Percentiles rank a stretch among this genome's conserved stretches.
Evolutionary conservation across 163 green algal species (phyloP).

Genomic region (Chlamydomonas reinhardtii): DNA sequence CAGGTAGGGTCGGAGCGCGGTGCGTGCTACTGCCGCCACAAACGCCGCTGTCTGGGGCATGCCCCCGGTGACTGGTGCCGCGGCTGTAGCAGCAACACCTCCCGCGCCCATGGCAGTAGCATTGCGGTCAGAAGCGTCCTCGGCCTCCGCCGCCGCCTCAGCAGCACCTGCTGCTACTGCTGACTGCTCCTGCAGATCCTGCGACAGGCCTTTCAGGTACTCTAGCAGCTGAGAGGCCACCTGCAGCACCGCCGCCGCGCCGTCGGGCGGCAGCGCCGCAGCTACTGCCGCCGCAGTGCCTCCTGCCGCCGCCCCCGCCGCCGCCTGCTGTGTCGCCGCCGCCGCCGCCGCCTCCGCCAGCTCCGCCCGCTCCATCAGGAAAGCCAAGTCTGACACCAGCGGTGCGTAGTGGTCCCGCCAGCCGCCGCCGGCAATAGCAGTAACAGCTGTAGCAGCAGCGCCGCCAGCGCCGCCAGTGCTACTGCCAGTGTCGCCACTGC

Average conservation of each 20-base stretch:
- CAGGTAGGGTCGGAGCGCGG: not conserved
- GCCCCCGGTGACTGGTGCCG: no score
- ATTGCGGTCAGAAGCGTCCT: no score
- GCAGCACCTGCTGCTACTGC: not conserved
- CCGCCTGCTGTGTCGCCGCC: not conserved
- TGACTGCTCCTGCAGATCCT: not conserved
- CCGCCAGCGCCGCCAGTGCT: no score
- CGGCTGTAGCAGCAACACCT: no score
- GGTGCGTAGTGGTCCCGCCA: slow-evolving; percentile 30
- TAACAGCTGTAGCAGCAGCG: no score
- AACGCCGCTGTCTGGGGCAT: not conserved
- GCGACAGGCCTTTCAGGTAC: not conserved
- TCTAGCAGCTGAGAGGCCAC: slow-evolving; percentile 1
- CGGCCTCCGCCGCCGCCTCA: no score
- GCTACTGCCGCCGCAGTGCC: not conserved
- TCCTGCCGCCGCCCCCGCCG: not conserved
- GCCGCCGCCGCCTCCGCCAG: slow-evolving; percentile 1
- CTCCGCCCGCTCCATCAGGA: slow-evolving; percentile 23
- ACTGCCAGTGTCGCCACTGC: no score
- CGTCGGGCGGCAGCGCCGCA: not conserved
- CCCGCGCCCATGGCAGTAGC: no score
- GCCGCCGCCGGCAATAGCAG: not conserved
- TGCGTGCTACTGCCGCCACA: not conserved
- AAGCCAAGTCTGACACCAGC: slow-evolving; percentile 28
- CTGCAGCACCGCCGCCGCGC: not conserved